Evolutionary conservation across 164 flowering plant species (phyloP).

Genomic region (Akebia trifoliata): DNA sequence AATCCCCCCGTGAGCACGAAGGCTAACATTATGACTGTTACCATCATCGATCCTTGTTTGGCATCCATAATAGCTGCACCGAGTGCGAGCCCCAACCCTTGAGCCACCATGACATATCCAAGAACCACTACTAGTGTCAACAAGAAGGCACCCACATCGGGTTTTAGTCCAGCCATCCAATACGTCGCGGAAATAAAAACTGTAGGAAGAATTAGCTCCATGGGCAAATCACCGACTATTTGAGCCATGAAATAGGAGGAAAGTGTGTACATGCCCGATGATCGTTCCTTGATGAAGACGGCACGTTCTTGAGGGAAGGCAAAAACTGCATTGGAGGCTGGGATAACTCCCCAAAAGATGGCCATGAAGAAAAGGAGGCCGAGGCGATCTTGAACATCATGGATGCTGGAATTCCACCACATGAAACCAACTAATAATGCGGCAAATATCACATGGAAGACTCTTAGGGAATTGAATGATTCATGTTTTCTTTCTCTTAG

Average conservation of each 20-base stretch:
- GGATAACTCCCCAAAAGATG: slow-evolving; percentile 90
- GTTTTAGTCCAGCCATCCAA: slow-evolving; percentile 72
- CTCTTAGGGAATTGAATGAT: slow-evolving; percentile 54
- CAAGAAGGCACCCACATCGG: slow-evolving; percentile 44
- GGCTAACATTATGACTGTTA: slow-evolving; percentile 69
- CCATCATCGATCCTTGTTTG: slow-evolving; percentile 71
- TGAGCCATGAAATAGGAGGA: slow-evolving; percentile 84
- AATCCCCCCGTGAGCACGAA: slow-evolving; percentile 79
- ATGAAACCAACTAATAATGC: slow-evolving; percentile 56
- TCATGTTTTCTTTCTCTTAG: slow-evolving; percentile 77
- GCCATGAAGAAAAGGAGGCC: slow-evolving; percentile 82
- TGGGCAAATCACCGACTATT: slow-evolving; percentile 59
- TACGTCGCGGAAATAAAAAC: slow-evolving; percentile 45
- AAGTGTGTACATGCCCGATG: slow-evolving; percentile 81
- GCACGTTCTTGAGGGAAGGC: slow-evolving; percentile 90
- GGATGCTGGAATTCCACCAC: slow-evolving; percentile 82
- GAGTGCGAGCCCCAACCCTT: slow-evolving; percentile 76
- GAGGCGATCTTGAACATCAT: slow-evolving; percentile 63
- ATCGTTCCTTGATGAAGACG: slow-evolving; percentile 59
- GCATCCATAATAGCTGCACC: slow-evolving; percentile 92
- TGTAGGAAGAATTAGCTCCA: slow-evolving; percentile 84
- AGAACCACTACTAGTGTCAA: slow-evolving; percentile 46
- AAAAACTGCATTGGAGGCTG: slow-evolving; percentile 61
- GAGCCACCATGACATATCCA: slow-evolving; percentile 72
- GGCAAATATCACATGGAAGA: slow-evolving; percentile 68